phyloP scores from a whole-genome alignment of 768 basidiomycete genomes.

The Leucosporidium creatinivorum region DNA sequence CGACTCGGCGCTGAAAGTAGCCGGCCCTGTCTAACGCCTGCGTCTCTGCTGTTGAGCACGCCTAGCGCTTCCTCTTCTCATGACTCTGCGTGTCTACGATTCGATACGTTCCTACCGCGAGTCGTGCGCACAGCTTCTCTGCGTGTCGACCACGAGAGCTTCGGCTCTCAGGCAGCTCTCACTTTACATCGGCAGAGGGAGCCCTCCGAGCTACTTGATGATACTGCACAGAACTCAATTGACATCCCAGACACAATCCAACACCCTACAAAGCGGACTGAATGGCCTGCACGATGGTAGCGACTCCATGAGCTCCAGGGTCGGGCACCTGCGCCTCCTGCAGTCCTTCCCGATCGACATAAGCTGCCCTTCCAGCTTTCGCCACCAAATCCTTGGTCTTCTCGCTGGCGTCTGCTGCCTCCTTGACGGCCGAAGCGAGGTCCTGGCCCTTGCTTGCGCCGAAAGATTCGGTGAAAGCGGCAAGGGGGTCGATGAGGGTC shows the following conservation, averaged over 20 bases:
- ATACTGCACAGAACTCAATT: neutral
- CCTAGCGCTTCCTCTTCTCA: no score
- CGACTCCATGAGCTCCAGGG: slow-evolving; percentile 44
- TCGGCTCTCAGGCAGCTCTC: no score
- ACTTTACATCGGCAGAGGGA: no score
- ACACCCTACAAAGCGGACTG: slow-evolving; percentile 3
- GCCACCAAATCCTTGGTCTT: slow-evolving; percentile 43
- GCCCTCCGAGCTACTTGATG: no score
- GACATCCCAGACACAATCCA: neutral
- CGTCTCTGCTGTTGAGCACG: no score
- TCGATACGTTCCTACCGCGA: no score
- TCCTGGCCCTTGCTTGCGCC: slow-evolving; percentile 34
- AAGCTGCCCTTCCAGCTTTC: slow-evolving; percentile 44
- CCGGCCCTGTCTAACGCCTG: no score
- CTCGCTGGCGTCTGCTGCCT: slow-evolving; percentile 40
- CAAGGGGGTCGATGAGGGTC: slow-evolving; percentile 45
- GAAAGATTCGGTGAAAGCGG: slow-evolving; percentile 41
- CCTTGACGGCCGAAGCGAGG: slow-evolving; percentile 38
- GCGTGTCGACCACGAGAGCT: no score
- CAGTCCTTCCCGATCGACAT: slow-evolving; percentile 44
- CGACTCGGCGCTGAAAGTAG: no score
- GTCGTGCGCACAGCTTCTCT: no score
- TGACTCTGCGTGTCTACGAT: no score
- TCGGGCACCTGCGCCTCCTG: slow-evolving; percentile 43
- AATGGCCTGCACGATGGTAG: slow-evolving; percentile 31